A percentile compares a stretch with the other conserved stretches of the same genome.
These are phyloP conservation scores for Picea mariana DNA, from an alignment of 83 land plant species.

Conservation along the genomic window DNA sequence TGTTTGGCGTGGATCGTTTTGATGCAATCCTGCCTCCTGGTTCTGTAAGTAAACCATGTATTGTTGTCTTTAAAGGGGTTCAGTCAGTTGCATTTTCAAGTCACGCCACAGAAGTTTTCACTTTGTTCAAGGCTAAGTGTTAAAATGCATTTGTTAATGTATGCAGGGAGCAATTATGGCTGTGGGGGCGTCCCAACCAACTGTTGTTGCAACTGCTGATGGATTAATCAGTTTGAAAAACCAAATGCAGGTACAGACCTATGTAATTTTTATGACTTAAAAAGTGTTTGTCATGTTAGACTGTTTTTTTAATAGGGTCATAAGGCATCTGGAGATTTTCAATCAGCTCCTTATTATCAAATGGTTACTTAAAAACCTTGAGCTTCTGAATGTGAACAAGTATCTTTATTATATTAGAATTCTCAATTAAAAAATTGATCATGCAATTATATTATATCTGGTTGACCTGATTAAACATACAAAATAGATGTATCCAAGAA, in stretches of 20 bases:
- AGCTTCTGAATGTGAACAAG: not conserved
- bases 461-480: not conserved
- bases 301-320: too few species aligned
- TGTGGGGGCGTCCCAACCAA: conserved; percentile 90
- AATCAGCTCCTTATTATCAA: not conserved
- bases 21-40: conserved; percentile 99
- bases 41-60: conserved; percentile 52
- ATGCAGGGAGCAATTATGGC: conserved; percentile 99
- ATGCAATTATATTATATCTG: not conserved
- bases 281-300: too few species aligned
- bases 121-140: not conserved
- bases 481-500: not conserved
- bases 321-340: not conserved
- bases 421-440: not conserved
- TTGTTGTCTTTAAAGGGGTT: conserved; percentile 1
- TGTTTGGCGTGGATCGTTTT: conserved; percentile 98
- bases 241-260: conserved; percentile 86
- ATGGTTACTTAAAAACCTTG: not conserved
- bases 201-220: conserved; percentile 81
- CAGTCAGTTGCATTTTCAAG: not conserved
- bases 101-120: not conserved
- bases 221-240: conserved; percentile 91
- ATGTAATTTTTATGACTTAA: not conserved
- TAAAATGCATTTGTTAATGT: not conserved
- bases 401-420: not conserved